These are phyloP conservation scores for Bondarzewia mesenterica DNA, from an alignment of 1,284 basidiomycete species.

Conservation along the genomic window DNA sequence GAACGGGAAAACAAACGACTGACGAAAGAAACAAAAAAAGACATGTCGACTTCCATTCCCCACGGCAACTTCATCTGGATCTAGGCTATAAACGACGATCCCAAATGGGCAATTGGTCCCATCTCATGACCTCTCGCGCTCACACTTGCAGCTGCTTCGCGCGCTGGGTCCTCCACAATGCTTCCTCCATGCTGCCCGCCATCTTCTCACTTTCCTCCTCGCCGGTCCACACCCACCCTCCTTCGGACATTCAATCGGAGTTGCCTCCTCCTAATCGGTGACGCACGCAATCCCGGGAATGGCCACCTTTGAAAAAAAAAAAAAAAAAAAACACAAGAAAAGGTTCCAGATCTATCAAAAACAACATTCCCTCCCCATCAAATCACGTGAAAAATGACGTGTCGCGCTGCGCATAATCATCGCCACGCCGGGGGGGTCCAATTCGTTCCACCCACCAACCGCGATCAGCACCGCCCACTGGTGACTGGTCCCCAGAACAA, in stretches of 20 bases:
- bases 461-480: too few species aligned
- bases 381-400: background rate
- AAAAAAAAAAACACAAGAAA: background rate
- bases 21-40: background rate
- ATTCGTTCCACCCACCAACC: too few species aligned
- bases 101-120: background rate
- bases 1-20: background rate
- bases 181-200: background rate
- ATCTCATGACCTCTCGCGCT: background rate
- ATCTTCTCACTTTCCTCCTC: background rate
- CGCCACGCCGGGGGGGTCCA: too few species aligned
- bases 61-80: constrained; percentile 5
- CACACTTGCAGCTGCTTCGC: background rate
- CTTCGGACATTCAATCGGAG: background rate
- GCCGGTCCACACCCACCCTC: background rate
- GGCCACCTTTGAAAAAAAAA: background rate
- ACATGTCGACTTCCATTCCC: constrained; percentile 2
- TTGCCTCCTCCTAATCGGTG: background rate
- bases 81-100: constrained; percentile 1
- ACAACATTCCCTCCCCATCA: too few species aligned
- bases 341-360: background rate
- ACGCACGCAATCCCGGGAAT: too few species aligned
- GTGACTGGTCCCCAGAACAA: too few species aligned
- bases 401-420: background rate
- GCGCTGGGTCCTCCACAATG: background rate